Base-by-base conservation (phyloP, 2,329 filamentous ascomycete genomes). In the Seiridium unicorne region DNA sequence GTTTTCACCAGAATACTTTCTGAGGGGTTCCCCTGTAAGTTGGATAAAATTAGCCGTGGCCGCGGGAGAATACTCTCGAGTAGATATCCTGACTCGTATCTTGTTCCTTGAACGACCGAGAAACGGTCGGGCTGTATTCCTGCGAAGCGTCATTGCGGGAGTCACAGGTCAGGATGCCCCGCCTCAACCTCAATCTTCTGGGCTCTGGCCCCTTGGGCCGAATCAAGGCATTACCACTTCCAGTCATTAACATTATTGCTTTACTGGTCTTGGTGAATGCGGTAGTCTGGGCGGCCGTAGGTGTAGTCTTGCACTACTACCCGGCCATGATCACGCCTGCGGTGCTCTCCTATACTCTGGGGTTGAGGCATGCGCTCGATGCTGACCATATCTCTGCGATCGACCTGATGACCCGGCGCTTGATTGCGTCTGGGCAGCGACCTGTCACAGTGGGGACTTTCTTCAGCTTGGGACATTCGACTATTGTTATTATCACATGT, bases 371-470 rank as follows among this genome's bases (percentile, higher is more conserved):
- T 79, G 94, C 94, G n/a, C 86, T 98, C 49, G 95, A 98, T 70
- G 95, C 94, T n/a, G 94, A 98, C 75, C 95, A 98, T 73, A 85
- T 84, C 69, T 76, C 77, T 68, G 94, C 93, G 64, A 99, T 98
- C 69, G 94, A 98, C 75, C 84, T 98, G 44, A 96, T 96, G 89
- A 98, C 95, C 1, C 85, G 95, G 3, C 88, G 94, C 5, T 85
- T 98, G 32, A 87, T 98, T 44, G 93, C 93, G 0, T 85, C 91
- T 0, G 93, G 92, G 18, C 92, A 95, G 70, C 86, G 86, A 1
- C 93, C 94, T 2, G 93, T 96, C 9, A 94, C 93, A 0, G 94
- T 98, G 1, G 95, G 94, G 48, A 97, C 92, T 1, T 98, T 92
- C 73, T 98, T 99, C 79, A 94, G 90, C 0, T 84, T 98, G 0